Conservation (phyloP, 352 stramenopile genomes). For the Aphanomyces cochlioides region DNA sequence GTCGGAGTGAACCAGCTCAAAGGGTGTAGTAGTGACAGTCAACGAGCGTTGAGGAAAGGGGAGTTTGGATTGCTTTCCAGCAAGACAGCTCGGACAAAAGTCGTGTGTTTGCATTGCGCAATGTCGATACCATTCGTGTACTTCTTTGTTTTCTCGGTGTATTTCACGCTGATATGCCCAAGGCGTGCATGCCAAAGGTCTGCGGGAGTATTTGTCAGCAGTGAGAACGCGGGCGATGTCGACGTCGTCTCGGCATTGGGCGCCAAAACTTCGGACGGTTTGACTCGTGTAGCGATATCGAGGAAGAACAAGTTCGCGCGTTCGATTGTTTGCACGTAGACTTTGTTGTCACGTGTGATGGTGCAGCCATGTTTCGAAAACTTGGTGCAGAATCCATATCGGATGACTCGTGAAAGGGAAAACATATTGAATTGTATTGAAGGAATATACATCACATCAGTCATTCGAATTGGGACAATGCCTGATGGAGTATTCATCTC, state of each 20-base stretch:
- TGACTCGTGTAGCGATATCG: not conserved
- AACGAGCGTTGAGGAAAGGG: not conserved
- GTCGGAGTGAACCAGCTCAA: conserved; percentile 32
- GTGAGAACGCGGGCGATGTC: not conserved
- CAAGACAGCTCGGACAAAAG: conserved; percentile 18
- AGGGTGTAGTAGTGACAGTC: conserved; percentile 1
- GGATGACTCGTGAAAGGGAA: not conserved
- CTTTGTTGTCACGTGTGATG: not conserved
- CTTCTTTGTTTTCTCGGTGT: not conserved
- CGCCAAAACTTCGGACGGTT: not conserved
- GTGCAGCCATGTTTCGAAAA: not conserved
- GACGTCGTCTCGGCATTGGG: not conserved
- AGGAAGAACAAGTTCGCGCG: not conserved
- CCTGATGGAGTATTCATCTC: conserved; percentile 6
- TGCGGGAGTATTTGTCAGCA: not conserved
- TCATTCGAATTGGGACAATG: not conserved
- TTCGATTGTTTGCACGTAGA: not conserved
- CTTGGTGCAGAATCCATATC: not conserved
- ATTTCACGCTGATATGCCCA: conserved; percentile 2
- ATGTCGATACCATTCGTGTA: not conserved
- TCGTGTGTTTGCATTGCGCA: not conserved
- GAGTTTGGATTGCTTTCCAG: conserved; percentile 22
- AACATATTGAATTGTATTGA: not conserved
- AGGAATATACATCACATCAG: not conserved
- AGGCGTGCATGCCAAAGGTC: conserved; percentile 26